Conservation (phyloP, 495 filamentous ascomycete species). For the Viridothelium virens region DNA sequence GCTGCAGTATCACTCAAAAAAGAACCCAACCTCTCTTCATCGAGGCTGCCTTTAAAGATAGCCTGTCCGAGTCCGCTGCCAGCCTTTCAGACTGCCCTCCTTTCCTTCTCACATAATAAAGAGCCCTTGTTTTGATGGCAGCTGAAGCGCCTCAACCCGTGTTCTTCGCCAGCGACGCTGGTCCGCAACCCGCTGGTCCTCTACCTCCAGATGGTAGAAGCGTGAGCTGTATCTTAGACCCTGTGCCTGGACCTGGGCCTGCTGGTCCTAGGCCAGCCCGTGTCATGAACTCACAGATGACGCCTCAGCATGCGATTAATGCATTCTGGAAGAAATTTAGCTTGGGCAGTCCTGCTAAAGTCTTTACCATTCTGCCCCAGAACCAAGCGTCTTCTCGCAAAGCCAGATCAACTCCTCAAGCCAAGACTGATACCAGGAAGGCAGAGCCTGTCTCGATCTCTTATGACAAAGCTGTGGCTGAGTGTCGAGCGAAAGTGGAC, state of each 20-base stretch:
- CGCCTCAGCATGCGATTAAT: conserved; percentile 64
- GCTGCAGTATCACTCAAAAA: neutral
- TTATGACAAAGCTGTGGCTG: conserved; percentile 63
- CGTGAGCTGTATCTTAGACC: neutral
- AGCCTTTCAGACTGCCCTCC: neutral
- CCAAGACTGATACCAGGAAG: conserved; percentile 34
- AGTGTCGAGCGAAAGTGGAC: conserved; percentile 65
- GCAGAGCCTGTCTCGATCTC: neutral
- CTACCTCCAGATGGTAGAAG: neutral
- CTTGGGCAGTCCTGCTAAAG: conserved; percentile 54
- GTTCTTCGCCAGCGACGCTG: neutral
- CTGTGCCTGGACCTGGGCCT: neutral
- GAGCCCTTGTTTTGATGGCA: neutral
- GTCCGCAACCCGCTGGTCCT: neutral
- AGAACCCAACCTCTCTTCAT: neutral
- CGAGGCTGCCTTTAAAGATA: neutral
- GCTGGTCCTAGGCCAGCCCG: neutral
- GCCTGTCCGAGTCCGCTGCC: neutral
- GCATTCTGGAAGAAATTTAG: conserved; percentile 76
- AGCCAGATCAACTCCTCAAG: conserved; percentile 46
- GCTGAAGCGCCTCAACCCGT: neutral
- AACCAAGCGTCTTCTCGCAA: conserved; percentile 56
- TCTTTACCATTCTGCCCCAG: conserved; percentile 64
- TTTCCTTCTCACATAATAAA: neutral
- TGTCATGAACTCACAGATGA: conserved; percentile 30